Percentiles rank a stretch among this genome's conserved stretches.
Conservation (phyloP, 768 basidiomycete species). For the Nidularia sp. region DNA sequence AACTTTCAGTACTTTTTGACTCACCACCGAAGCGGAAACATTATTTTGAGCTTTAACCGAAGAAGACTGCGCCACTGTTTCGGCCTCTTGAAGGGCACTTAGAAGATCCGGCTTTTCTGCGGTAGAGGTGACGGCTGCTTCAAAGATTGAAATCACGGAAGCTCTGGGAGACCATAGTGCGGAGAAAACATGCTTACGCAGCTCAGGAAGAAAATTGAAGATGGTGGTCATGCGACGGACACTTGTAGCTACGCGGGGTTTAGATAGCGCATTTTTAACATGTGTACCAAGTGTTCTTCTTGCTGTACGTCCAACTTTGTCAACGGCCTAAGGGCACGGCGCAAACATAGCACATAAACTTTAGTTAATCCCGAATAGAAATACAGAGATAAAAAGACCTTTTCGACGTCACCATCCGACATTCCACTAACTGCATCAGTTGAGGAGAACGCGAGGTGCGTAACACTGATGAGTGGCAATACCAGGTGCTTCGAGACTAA, state of each 20-base stretch:
- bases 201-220: conserved; percentile 61
- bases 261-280: conserved; percentile 66
- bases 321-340: conserved; percentile 45
- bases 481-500: conserved; percentile 77
- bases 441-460: conserved; percentile 64
- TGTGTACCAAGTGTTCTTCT: conserved; percentile 68
- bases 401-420: conserved; percentile 57
- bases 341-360: background rate
- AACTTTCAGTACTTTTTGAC: no score
- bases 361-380: background rate
- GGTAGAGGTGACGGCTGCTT: conserved; percentile 50
- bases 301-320: conserved; percentile 67
- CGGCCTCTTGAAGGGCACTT: no score
- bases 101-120: conserved; percentile 16
- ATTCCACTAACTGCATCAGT: conserved; percentile 53
- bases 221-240: conserved; percentile 70
- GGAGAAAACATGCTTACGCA: conserved; percentile 45
- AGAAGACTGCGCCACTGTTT: no score
- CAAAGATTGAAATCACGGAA: conserved; percentile 4
- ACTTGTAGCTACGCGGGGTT: conserved; percentile 62
- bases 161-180: background rate
- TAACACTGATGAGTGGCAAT: conserved; percentile 68
- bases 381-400: conserved; percentile 31
- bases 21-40: no score
- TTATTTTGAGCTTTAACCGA: no score